phyloP scores from a whole-genome alignment of 2,329 filamentous ascomycete species.

The Diaporthe capsici region DNA sequence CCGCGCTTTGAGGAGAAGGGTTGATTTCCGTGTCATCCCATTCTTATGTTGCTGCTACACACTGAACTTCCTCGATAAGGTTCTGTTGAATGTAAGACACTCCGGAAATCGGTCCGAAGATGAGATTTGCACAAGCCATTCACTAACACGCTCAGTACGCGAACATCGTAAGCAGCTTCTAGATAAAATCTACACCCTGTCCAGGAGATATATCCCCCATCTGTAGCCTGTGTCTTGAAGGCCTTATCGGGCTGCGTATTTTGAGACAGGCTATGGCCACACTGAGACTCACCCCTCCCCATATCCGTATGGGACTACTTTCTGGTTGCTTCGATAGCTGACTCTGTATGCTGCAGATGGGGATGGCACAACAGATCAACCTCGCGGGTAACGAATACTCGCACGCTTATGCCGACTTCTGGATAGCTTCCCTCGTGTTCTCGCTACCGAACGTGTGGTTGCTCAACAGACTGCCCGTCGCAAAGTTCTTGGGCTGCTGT shows the following conservation, averaged over 20 bases:
- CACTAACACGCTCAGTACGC: background rate
- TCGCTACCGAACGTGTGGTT: slow-evolving; percentile 30
- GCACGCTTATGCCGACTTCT: slow-evolving; percentile 37
- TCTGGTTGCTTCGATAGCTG: no score
- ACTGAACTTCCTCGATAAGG: slow-evolving; percentile 21
- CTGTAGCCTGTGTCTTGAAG: no score
- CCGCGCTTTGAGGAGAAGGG: slow-evolving; percentile 17
- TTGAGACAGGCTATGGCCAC: no score
- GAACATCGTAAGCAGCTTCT: background rate
- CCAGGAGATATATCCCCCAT: no score
- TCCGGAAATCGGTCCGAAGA: background rate
- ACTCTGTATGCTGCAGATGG: background rate
- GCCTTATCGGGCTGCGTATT: no score
- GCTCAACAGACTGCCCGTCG: slow-evolving; percentile 40
- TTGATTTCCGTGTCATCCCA: slow-evolving; percentile 21
- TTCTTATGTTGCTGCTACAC: slow-evolving; percentile 26
- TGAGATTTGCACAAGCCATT: background rate
- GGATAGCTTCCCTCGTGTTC: slow-evolving; percentile 40
- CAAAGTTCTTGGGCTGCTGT: slow-evolving; percentile 40
- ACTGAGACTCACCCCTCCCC: no score
- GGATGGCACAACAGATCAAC: background rate
- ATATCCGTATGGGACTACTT: no score
- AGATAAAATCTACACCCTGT: no score
- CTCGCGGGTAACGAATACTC: slow-evolving; percentile 10
- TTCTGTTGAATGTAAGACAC: slow-evolving; percentile 15